Evolutionary conservation across 176 grass and related monocot species (phyloP).

Genomic region (Aegilops tauschii): DNA sequence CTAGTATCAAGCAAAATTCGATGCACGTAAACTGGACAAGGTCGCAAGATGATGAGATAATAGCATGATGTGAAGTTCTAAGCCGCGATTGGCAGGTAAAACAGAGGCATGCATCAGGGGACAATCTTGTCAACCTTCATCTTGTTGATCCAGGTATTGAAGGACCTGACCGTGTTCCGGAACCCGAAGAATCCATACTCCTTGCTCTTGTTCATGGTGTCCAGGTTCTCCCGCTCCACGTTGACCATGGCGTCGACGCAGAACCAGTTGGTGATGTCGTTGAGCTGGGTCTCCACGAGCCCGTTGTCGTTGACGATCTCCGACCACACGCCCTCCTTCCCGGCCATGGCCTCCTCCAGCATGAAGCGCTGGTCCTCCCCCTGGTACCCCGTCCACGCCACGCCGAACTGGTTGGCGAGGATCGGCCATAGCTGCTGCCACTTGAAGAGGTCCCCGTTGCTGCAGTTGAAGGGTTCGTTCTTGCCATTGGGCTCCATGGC

Average conservation of each 20-base stretch:
- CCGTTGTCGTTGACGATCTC: conserved; percentile 44
- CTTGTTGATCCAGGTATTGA: conserved; percentile 55
- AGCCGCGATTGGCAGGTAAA: not conserved
- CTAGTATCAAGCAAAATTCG: not conserved
- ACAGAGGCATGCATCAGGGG: conserved; percentile 24
- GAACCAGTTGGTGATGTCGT: conserved; percentile 48
- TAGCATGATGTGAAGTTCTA: not conserved
- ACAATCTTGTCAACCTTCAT: conserved; percentile 50
- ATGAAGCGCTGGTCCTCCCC: conserved; percentile 43
- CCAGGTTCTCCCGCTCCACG: conserved; percentile 33
- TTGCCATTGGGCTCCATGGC: too few species aligned
- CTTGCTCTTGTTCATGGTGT: conserved; percentile 68
- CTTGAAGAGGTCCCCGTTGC: too few species aligned
- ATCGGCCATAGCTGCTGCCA: too few species aligned
- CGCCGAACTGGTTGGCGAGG: conserved; percentile 15
- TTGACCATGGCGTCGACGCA: conserved; percentile 29
- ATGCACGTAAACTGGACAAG: not conserved
- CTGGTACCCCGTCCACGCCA: conserved; percentile 43
- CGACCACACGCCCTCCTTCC: conserved; percentile 47
- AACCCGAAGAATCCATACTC: conserved; percentile 65
- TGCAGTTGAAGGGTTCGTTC: too few species aligned
- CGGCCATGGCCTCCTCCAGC: conserved; percentile 38
- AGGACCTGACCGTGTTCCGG: not conserved
- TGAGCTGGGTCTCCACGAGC: conserved; percentile 32
- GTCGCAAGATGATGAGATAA: too few species aligned